phyloP scores from a whole-genome alignment of 805 yeast species.

The Hanseniaspora nectarophila region DNA sequence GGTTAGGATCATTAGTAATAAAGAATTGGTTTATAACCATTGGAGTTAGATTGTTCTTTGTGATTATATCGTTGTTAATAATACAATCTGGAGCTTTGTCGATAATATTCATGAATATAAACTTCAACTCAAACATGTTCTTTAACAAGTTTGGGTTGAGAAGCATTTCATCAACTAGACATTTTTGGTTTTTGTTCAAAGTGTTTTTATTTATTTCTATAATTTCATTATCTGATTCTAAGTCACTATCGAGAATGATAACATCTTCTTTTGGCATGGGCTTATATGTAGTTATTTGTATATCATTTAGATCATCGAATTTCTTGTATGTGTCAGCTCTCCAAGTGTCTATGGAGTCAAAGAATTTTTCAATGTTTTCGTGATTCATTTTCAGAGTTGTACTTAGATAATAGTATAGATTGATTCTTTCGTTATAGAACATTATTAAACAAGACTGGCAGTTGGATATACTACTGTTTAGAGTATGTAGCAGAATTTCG shows the following conservation, averaged over 20 bases:
- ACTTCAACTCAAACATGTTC: not conserved
- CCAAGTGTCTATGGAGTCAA: constrained; percentile 29
- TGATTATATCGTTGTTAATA: not conserved
- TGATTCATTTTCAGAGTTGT: constrained; percentile 38
- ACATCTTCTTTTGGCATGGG: constrained; percentile 20
- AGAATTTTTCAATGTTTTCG: constrained; percentile 30
- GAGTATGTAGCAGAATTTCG: constrained; percentile 27
- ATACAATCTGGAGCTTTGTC: not conserved
- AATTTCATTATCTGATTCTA: constrained; percentile 19
- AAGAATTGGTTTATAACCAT: not conserved
- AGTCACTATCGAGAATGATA: constrained; percentile 19
- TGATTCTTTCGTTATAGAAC: constrained; percentile 44
- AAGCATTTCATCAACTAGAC: constrained; percentile 3
- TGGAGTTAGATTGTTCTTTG: not conserved
- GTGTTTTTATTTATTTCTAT: not conserved
- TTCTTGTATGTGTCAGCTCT: constrained; percentile 23
- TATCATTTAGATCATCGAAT: constrained; percentile 1
- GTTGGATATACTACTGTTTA: constrained; percentile 31
- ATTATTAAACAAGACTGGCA: constrained; percentile 46
- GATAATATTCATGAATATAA: not conserved
- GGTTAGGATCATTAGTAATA: not conserved
- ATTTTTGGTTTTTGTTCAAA: not conserved
- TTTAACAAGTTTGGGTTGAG: constrained; percentile 6
- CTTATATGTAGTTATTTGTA: not conserved
- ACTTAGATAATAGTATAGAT: constrained; percentile 41